These are phyloP conservation scores for Saccharomycopsis babjevae DNA, from an alignment of 805 yeast genomes.

Conservation along the genomic window DNA sequence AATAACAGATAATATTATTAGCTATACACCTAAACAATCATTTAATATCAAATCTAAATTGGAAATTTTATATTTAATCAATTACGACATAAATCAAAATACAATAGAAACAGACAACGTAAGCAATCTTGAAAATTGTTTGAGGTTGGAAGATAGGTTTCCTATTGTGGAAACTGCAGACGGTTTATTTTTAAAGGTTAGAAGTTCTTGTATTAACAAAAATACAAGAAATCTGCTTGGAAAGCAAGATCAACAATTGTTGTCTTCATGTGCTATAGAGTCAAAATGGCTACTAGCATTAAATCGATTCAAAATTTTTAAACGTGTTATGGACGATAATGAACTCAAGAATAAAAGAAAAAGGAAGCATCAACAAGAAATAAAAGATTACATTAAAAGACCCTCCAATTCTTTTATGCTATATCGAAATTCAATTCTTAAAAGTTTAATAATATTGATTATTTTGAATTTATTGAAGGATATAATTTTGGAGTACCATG, in stretches of 20 bases:
- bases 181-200: constrained; percentile 8
- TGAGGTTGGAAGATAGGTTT: not conserved
- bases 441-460: constrained; percentile 27
- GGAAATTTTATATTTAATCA: constrained; percentile 7
- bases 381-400: constrained; percentile 29
- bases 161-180: constrained; percentile 7
- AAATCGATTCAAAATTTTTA: constrained; percentile 2
- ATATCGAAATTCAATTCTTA: constrained; percentile 34
- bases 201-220: constrained; percentile 3
- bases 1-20: not conserved
- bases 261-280: not conserved
- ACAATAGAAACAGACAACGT: not conserved
- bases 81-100: not conserved
- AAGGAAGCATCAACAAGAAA: not conserved
- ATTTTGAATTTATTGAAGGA: constrained; percentile 18
- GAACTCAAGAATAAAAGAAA: not conserved
- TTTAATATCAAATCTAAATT: constrained; percentile 5
- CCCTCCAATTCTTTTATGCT: constrained; percentile 41
- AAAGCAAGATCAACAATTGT: not conserved
- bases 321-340: constrained; percentile 3
- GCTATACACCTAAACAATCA: not conserved
- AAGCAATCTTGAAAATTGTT: not conserved
- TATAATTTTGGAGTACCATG: constrained; percentile 9
- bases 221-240: not conserved
- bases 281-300: constrained; percentile 2